Percentiles rank a stretch among this genome's conserved stretches.
Evolutionary conservation across 2,329 filamentous ascomycete species (phyloP).

Genomic region (Talaromyces sp.): DNA sequence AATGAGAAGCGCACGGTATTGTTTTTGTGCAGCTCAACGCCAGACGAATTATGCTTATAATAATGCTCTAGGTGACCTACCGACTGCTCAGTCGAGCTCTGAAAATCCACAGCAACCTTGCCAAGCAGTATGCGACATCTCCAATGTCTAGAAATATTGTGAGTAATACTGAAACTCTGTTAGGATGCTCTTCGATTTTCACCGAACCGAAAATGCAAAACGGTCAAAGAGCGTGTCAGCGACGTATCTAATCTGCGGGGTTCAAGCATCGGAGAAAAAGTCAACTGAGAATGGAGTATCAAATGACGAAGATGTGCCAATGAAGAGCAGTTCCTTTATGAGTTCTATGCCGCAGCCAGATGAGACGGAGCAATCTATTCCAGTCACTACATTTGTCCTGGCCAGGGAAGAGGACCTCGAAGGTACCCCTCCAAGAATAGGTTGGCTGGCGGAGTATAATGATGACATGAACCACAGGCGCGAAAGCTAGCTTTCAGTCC

Average conservation of each 20-base stretch:
- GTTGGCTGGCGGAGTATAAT: not conserved
- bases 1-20: slow-evolving; percentile 69
- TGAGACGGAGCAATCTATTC: slow-evolving; percentile 40
- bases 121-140: slow-evolving; percentile 67
- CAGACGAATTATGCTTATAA: not conserved
- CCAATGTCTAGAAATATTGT: not conserved
- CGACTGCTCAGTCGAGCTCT: slow-evolving; percentile 75
- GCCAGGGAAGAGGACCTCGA: slow-evolving; percentile 69
- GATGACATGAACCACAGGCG: slow-evolving; percentile 43
- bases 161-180: slow-evolving; percentile 7
- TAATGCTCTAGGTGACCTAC: slow-evolving; percentile 64
- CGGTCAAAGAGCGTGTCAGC: slow-evolving; percentile 74
- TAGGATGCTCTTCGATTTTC: slow-evolving; percentile 84
- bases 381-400: slow-evolving; percentile 60
- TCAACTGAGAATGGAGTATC: slow-evolving; percentile 33
- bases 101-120: slow-evolving; percentile 77
- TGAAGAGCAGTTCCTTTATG: slow-evolving; percentile 64
- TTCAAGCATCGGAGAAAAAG: slow-evolving; percentile 43
- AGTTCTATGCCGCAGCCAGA: slow-evolving; percentile 59
- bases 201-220: slow-evolving; percentile 70
- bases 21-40: slow-evolving; percentile 11
- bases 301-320: slow-evolving; percentile 48
- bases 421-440: slow-evolving; percentile 41
- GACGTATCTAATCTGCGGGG: slow-evolving; percentile 83
- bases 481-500: slow-evolving; percentile 64